Evolutionary conservation across 208 protist genomes (phyloP), one percentile per base, ranked within the genome.

Genomic region (Blastocrithidia nonstop): DNA sequence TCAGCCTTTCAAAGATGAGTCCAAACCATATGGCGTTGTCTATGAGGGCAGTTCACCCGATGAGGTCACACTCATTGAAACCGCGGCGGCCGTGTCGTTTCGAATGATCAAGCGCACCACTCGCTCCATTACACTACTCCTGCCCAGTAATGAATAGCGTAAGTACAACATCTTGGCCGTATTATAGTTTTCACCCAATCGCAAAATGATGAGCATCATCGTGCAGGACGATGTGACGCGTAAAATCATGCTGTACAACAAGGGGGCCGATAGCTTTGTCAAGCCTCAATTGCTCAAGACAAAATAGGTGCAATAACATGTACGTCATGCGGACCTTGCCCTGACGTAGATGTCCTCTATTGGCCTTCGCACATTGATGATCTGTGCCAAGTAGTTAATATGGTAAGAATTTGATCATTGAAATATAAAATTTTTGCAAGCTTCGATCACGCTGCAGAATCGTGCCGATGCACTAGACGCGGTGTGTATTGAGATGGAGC

Each of bases 181-280:
- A 1, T 50, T 96, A 1, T 84, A 92, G 39, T 96, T 96, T 59
- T 83, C 83, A 29, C 62, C 75, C 4, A 69, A 89, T 21, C 64
- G 86, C 25, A 94, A 96, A 55, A 90, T 88, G 75, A 96, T 93
- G 86, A 91, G 79, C 55, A 77, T 96, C 37, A 66, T 96, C 41
- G 59, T 94, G 9, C 54, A 69, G 40, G 61, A 82, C 25, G 48
- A 40, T n/a, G 52, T 66, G 23, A 76, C 55, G 16, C 58, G 62
- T 23, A 52, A 59, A n/a, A 81, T 93, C 40, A 87, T 61, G 0
- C 54, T 94, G 31, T 93, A 86, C 52, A 89, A 77, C 33, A 96
- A 96, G 41, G 86, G 86, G 22, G 86, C 86, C 1, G 86, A 94
- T 58, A 85, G 72, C 46, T 89, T 85, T 24, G 24, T 93, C 50